A percentile compares a stretch with the other conserved stretches of the same genome.
These are phyloP conservation scores for Sabuloglossum arenarium DNA, from an alignment of 495 filamentous ascomycete species.

Conservation along the genomic window DNA sequence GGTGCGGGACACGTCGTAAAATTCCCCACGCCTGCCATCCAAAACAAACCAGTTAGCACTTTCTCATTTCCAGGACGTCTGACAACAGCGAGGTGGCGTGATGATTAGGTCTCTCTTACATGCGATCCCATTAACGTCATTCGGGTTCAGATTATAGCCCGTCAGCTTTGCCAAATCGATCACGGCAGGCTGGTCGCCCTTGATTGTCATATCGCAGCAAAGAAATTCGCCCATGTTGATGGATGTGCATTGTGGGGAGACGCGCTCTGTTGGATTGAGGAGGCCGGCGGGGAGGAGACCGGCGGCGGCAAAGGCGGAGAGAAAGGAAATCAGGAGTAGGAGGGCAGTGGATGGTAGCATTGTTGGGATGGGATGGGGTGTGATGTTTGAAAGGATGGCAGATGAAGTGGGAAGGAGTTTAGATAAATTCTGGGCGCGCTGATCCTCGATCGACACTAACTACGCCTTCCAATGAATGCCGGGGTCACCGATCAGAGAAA, in stretches of 20 bases:
- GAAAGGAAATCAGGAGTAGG: no score
- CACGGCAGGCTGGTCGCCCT: constrained; percentile 15
- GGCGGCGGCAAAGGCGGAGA: no score
- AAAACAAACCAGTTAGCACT: background rate
- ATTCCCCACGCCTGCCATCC: background rate
- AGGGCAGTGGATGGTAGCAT: background rate
- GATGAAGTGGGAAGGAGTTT: no score
- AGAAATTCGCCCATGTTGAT: constrained; percentile 13
- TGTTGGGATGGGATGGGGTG: no score
- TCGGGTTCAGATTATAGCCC: constrained; percentile 16
- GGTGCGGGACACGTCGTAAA: background rate
- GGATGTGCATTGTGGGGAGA: constrained; percentile 13
- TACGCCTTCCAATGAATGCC: no score
- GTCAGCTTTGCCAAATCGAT: constrained; percentile 9
- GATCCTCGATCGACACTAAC: no score
- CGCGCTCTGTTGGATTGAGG: constrained; percentile 6
- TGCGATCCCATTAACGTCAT: constrained; percentile 15
- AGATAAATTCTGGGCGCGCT: no score
- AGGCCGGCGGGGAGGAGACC: constrained; percentile 2
- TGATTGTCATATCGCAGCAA: constrained; percentile 15
- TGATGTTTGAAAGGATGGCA: no score
- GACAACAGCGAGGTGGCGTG: constrained; percentile 1
- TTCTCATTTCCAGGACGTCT: background rate
- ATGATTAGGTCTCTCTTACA: constrained; percentile 12
- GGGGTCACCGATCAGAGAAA: no score